phyloP scores from a whole-genome alignment of 192 early-diverging fungal species.

The Phlyctochytrium arcticum region DNA sequence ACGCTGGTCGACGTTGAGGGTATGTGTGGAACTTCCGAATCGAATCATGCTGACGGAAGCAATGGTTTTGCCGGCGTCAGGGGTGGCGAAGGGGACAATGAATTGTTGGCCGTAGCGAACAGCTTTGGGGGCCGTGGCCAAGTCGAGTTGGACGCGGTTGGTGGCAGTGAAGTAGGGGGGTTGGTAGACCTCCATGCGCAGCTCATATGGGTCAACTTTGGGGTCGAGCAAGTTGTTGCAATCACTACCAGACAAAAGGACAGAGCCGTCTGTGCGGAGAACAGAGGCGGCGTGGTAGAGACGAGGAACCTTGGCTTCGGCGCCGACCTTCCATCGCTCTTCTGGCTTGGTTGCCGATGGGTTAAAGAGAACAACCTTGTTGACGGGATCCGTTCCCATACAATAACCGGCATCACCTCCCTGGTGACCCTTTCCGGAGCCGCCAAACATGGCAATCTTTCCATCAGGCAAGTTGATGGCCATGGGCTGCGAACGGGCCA shows the following conservation, averaged over 20 bases:
- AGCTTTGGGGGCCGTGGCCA: background rate
- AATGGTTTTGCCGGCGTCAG: conserved; percentile 5
- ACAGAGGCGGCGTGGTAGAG: conserved; percentile 34
- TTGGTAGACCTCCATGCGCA: conserved; percentile 4
- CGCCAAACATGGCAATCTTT: background rate
- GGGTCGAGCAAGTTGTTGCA: conserved; percentile 32
- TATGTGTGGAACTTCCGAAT: conserved; percentile 33
- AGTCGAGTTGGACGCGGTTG: conserved; percentile 19
- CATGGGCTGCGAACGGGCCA: background rate
- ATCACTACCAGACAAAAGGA: conserved; percentile 35
- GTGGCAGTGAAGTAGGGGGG: conserved; percentile 18
- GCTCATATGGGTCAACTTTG: background rate
- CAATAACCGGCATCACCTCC: background rate
- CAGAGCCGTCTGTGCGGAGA: conserved; percentile 19
- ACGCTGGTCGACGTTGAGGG: conserved; percentile 41
- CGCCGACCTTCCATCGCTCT: conserved; percentile 12
- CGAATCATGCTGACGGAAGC: conserved; percentile 23
- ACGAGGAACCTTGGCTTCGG: conserved; percentile 22
- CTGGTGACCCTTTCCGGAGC: conserved; percentile 1
- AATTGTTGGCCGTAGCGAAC: conserved; percentile 6
- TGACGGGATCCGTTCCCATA: conserved; percentile 9
- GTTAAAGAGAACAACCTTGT: conserved; percentile 27
- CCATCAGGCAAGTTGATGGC: conserved; percentile 10
- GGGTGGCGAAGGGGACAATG: conserved; percentile 1
- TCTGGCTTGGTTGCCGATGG: background rate